These are phyloP conservation scores for Penicillium sp. DNA, from an alignment of 2,329 filamentous ascomycete species.

Conservation along the genomic window DNA sequence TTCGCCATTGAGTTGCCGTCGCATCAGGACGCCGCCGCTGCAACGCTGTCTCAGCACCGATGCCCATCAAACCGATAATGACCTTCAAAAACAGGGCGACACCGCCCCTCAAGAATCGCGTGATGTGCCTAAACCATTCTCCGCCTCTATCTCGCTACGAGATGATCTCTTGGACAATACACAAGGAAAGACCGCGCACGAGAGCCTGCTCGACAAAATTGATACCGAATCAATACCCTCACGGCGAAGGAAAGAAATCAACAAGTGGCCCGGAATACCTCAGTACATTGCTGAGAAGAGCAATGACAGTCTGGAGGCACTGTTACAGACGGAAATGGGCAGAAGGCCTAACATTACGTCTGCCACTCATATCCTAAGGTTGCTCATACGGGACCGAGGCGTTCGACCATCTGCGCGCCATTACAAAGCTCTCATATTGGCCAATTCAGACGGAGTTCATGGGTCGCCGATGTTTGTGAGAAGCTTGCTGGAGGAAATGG, in stretches of 20 bases:
- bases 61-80: not conserved
- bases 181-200: not conserved
- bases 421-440: constrained; percentile 69
- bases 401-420: constrained; percentile 34
- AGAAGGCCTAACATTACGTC: constrained; percentile 21
- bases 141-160: not conserved
- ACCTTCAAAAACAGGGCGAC: not conserved
- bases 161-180: not conserved
- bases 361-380: constrained; percentile 30
- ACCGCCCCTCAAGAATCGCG: not conserved
- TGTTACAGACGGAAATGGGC: constrained; percentile 23
- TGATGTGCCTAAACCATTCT: not conserved
- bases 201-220: not conserved
- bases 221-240: not conserved
- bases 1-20: constrained; percentile 2
- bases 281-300: not conserved
- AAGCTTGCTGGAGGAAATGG: constrained; percentile 68
- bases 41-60: constrained; percentile 19
- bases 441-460: constrained; percentile 56
- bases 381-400: constrained; percentile 35
- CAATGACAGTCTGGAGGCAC: constrained; percentile 22
- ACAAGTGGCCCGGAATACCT: not conserved
- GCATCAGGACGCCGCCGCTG: constrained; percentile 8
- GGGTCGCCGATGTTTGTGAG: constrained; percentile 63
- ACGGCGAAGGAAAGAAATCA: not conserved